Evolutionary conservation across 768 basidiomycete genomes (phyloP).

Genomic region (Pleurotus sapidus): DNA sequence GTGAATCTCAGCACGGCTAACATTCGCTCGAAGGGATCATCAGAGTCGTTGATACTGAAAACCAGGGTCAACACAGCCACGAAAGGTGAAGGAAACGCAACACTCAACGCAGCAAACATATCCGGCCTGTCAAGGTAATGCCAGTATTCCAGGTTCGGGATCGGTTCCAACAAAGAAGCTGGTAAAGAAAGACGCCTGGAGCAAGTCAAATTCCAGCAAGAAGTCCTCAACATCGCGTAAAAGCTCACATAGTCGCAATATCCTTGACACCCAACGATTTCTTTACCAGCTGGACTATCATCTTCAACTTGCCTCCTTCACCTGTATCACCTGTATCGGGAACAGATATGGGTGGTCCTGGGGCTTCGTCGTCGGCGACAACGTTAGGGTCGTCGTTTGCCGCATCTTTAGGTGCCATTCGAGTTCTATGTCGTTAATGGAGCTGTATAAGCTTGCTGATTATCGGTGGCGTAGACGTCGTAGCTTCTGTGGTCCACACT

Average conservation of each 20-base stretch:
- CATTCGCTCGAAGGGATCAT: slow-evolving; percentile 94
- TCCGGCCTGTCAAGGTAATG: slow-evolving; percentile 91
- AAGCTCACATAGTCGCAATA: slow-evolving; percentile 84
- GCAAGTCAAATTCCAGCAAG: neutral
- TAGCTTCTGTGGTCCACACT: no score
- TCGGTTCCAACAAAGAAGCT: slow-evolving; percentile 88
- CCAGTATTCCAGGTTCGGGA: slow-evolving; percentile 97
- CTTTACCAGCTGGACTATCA: slow-evolving; percentile 89
- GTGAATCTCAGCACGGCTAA: slow-evolving; percentile 85
- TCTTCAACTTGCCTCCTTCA: slow-evolving; percentile 91
- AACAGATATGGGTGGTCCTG: slow-evolving; percentile 59
- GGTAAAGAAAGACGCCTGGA: slow-evolving; percentile 87
- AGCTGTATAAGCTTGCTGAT: neutral
- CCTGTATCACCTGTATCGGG: slow-evolving; percentile 69
- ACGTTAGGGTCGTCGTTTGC: neutral
- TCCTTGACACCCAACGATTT: slow-evolving; percentile 93
- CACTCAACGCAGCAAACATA: slow-evolving; percentile 82
- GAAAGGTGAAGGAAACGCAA: no score
- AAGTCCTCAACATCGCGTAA: neutral
- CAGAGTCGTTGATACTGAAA: slow-evolving; percentile 84
- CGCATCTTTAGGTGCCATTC: slow-evolving; percentile 3
- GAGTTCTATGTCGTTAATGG: neutral
- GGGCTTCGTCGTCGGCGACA: slow-evolving; percentile 45
- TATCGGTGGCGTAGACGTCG: neutral
- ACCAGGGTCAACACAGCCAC: neutral